phyloP scores from a whole-genome alignment of 257 asterid species.

The Phtheirospermum japonicum region DNA sequence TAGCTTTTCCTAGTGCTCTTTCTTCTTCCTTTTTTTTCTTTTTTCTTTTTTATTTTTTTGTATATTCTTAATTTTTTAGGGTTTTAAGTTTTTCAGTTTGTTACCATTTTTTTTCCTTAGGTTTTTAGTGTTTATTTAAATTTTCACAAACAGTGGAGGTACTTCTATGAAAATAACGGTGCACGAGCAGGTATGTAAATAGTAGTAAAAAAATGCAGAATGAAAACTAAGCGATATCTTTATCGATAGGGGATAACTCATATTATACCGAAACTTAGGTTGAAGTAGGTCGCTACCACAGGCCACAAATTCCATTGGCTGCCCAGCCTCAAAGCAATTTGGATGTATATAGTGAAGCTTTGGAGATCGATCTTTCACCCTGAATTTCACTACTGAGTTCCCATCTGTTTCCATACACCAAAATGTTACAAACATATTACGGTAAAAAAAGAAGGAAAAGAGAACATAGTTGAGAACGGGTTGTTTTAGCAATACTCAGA shows the following conservation, averaged over 20 bases:
- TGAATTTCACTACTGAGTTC: slow-evolving; percentile 57
- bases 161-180: too few relatives aligned
- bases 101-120: too few relatives aligned
- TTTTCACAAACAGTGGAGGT: too few relatives aligned
- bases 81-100: too few relatives aligned
- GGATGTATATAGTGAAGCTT: slow-evolving; percentile 80
- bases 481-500: too few relatives aligned
- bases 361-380: slow-evolving; percentile 60
- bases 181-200: too few relatives aligned
- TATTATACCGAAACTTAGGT: slow-evolving; percentile 67
- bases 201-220: not conserved
- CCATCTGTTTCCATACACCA: slow-evolving; percentile 48
- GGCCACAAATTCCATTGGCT: slow-evolving; percentile 79
- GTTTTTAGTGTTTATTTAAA: too few relatives aligned
- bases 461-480: too few relatives aligned
- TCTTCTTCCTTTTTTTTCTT: too few relatives aligned
- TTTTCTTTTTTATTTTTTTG: too few relatives aligned
- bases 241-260: slow-evolving; percentile 4
- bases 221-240: not conserved
- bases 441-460: slow-evolving; percentile 2
- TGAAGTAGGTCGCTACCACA: slow-evolving; percentile 87
- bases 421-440: slow-evolving; percentile 20
- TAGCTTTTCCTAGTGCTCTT: too few relatives aligned
- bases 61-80: too few relatives aligned
- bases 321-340: slow-evolving; percentile 85